Conservation (phyloP, 148 eudicot genomes). For the Agrostemma githago region DNA sequence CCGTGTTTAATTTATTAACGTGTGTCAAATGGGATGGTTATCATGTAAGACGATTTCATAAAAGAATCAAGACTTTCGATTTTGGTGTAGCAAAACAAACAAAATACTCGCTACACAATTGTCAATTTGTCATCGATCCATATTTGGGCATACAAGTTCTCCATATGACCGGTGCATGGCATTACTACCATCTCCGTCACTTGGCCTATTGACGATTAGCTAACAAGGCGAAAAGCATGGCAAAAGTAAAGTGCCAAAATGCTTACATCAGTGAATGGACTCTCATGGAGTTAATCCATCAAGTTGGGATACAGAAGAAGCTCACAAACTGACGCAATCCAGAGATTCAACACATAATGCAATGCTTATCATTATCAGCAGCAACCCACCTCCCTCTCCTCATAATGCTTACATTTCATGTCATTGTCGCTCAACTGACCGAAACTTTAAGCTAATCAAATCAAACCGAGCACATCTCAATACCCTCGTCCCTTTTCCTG, state of each 20-base stretch:
- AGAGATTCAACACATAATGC: background rate
- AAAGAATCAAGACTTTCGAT: too few relatives aligned
- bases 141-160: too few relatives aligned
- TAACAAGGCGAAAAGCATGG: too few relatives aligned
- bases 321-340: background rate
- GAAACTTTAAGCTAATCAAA: constrained; percentile 15
- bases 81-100: too few relatives aligned
- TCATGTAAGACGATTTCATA: too few relatives aligned
- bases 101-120: too few relatives aligned
- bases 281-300: background rate
- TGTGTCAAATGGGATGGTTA: too few relatives aligned
- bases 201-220: background rate
- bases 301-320: background rate
- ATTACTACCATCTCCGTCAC: background rate
- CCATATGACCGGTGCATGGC: too few relatives aligned
- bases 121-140: too few relatives aligned
- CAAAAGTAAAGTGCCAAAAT: background rate
- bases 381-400: background rate
- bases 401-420: constrained; percentile 8
- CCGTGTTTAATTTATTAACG: too few relatives aligned
- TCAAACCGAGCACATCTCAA: constrained; percentile 16
- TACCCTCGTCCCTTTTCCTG: background rate
- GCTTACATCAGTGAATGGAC: background rate
- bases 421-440: background rate
- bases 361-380: constrained; percentile 10